Evolutionary conservation across 352 stramenopile species (phyloP).

Genomic region (Globisporangium paddicum): DNA sequence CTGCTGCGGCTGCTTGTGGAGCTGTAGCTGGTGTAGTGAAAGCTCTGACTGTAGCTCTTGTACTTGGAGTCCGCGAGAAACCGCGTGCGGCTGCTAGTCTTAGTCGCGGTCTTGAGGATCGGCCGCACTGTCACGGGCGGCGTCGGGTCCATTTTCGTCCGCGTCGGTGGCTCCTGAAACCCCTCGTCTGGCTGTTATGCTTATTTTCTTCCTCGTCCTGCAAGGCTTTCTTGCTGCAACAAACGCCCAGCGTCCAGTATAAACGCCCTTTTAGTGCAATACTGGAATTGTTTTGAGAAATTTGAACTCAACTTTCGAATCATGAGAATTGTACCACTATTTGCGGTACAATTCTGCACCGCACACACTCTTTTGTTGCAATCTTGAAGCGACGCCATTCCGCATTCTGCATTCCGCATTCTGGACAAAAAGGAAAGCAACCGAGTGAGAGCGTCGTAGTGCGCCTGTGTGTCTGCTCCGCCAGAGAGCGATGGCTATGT

Average conservation of each 20-base stretch:
- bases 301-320: not conserved
- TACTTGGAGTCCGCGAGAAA: conserved; percentile 24
- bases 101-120: conserved; percentile 53
- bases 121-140: conserved; percentile 22
- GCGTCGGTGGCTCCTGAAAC: not conserved
- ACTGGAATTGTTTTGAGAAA: too few species aligned
- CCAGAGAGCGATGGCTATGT: conserved; percentile 2
- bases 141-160: conserved; percentile 8
- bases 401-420: not conserved
- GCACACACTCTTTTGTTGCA: too few species aligned
- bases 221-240: conserved; percentile 6
- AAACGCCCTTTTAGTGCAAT: not conserved
- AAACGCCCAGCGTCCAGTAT: not conserved
- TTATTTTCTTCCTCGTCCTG: not conserved
- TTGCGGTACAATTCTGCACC: not conserved
- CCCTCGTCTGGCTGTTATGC: not conserved
- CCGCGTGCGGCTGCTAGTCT: conserved; percentile 13
- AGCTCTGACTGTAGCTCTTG: conserved; percentile 18
- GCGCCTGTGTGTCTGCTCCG: too few species aligned
- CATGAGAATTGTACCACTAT: not conserved
- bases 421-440: not conserved
- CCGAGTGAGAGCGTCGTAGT: not conserved
- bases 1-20: not conserved
- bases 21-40: conserved; percentile 16
- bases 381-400: conserved; percentile 14